phyloP scores from a whole-genome alignment of 495 filamentous ascomycete genomes.

The Articulospora tetracladia region DNA sequence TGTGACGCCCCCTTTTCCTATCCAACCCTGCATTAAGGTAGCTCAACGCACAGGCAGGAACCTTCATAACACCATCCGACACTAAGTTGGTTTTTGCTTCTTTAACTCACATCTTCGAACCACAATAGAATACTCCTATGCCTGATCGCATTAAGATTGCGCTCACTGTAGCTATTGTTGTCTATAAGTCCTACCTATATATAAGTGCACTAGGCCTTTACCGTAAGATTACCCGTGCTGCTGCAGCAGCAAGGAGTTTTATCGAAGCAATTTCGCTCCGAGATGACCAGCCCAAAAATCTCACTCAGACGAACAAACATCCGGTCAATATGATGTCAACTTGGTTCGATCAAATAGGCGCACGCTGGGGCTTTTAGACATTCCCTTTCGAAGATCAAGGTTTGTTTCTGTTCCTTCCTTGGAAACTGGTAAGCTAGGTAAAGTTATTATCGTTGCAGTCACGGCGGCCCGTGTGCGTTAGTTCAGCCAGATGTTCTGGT shows the following conservation, averaged over 20 bases:
- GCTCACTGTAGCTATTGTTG: too few relatives aligned
- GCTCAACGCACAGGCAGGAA: too few relatives aligned
- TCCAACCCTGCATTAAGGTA: too few relatives aligned
- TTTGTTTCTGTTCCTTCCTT: not conserved
- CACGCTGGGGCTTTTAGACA: not conserved
- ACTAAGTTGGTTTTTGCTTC: too few relatives aligned
- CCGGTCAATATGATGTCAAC: not conserved
- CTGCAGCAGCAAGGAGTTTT: not conserved
- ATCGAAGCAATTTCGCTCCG: not conserved
- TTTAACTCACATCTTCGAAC: not conserved
- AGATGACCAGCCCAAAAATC: not conserved
- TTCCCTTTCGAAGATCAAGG: not conserved
- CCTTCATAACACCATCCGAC: too few relatives aligned
- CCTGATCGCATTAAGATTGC: too few relatives aligned
- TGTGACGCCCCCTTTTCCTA: not conserved
- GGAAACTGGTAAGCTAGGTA: not conserved
- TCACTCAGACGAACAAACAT: not conserved
- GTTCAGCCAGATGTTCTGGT: not conserved
- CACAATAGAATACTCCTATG: too few relatives aligned
- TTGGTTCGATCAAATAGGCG: not conserved
- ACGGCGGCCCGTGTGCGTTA: not conserved
- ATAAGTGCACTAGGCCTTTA: not conserved
- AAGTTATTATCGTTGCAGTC: not conserved
- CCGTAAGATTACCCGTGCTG: not conserved
- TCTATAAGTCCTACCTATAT: not conserved